phyloP scores from a whole-genome alignment of 2,329 filamentous ascomycete genomes.

The Epichloe amarillans region DNA sequence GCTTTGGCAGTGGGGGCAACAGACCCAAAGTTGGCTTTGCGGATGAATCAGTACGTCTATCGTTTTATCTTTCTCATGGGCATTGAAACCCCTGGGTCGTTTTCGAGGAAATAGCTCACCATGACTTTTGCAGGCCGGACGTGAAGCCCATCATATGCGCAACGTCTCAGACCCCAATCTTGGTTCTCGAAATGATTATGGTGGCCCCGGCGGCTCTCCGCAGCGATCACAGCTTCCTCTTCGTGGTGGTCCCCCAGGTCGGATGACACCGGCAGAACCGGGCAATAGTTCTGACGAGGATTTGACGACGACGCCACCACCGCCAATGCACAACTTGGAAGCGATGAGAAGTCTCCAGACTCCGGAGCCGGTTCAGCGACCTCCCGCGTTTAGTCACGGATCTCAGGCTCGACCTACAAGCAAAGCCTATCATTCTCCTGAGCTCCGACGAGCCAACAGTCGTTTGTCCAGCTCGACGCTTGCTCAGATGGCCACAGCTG shows the following conservation, averaged over 20 bases:
- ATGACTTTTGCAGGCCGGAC: slow-evolving; percentile 20
- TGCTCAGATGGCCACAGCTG: slow-evolving; percentile 62
- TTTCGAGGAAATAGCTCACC: neutral
- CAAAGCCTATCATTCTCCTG: slow-evolving; percentile 58
- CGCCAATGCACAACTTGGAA: slow-evolving; percentile 37
- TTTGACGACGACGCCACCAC: slow-evolving; percentile 16
- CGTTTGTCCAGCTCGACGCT: slow-evolving; percentile 74
- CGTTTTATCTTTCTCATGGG: neutral
- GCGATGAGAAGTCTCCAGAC: slow-evolving; percentile 44
- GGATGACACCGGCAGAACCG: slow-evolving; percentile 35
- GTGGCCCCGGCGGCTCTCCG: slow-evolving; percentile 16
- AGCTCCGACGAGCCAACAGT: slow-evolving; percentile 68
- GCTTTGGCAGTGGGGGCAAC: slow-evolving; percentile 27
- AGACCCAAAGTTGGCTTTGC: slow-evolving; percentile 42
- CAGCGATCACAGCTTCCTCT: slow-evolving; percentile 23
- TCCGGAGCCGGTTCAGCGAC: slow-evolving; percentile 63
- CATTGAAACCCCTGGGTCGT: neutral
- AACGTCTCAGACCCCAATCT: slow-evolving; percentile 34
- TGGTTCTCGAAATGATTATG: slow-evolving; percentile 13
- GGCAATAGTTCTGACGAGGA: slow-evolving; percentile 44
- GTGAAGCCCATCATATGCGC: slow-evolving; percentile 25
- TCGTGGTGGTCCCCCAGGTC: slow-evolving; percentile 28
- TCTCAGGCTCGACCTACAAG: slow-evolving; percentile 56
- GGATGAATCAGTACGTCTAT: slow-evolving; percentile 26
- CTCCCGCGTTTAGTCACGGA: slow-evolving; percentile 67